A percentile compares a stretch with the other conserved stretches of the same genome.
These are phyloP conservation scores for Fagus crenata DNA, from an alignment of 306 rosid genomes.

Conservation along the genomic window DNA sequence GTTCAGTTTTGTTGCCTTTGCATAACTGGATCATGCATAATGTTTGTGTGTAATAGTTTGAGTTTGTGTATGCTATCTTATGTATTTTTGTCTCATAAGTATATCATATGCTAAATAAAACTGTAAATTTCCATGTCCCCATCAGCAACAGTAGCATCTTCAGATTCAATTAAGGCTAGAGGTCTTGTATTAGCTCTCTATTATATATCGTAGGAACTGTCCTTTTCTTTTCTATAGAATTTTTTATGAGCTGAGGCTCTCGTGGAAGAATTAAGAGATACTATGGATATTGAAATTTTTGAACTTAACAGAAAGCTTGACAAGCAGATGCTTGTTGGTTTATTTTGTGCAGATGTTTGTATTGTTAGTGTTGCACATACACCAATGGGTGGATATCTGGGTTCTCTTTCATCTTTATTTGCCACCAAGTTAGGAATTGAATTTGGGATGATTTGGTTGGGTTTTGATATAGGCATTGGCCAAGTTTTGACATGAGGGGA, in stretches of 20 bases:
- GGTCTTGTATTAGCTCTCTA: slow-evolving; percentile 42
- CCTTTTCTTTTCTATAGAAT: not conserved
- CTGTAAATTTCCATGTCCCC: slow-evolving; percentile 59
- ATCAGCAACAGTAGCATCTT: slow-evolving; percentile 45
- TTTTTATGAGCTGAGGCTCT: not conserved
- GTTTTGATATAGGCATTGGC: slow-evolving; percentile 46
- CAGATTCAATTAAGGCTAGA: slow-evolving; percentile 74
- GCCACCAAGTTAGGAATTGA: slow-evolving; percentile 90
- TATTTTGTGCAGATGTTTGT: slow-evolving; percentile 71
- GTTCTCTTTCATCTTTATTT: slow-evolving; percentile 70
- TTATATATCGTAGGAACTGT: not conserved
- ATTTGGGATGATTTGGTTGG: slow-evolving; percentile 37
- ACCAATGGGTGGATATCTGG: slow-evolving; percentile 95
- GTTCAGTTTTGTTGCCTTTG: not conserved
- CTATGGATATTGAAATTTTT: not conserved
- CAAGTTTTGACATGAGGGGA: slow-evolving; percentile 32
- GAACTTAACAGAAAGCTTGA: slow-evolving; percentile 4
- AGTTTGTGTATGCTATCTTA: slow-evolving; percentile 6
- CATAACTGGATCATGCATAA: not conserved
- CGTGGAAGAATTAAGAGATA: not conserved
- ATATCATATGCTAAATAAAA: not conserved
- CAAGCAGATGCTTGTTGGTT: not conserved
- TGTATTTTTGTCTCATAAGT: slow-evolving; percentile 4
- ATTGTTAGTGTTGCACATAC: slow-evolving; percentile 95
- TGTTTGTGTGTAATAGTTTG: not conserved